Evolutionary conservation across 1,139 yeast genomes (phyloP), one percentile per base, ranked within the genome.

Genomic region (Spathaspora sp.): DNA sequence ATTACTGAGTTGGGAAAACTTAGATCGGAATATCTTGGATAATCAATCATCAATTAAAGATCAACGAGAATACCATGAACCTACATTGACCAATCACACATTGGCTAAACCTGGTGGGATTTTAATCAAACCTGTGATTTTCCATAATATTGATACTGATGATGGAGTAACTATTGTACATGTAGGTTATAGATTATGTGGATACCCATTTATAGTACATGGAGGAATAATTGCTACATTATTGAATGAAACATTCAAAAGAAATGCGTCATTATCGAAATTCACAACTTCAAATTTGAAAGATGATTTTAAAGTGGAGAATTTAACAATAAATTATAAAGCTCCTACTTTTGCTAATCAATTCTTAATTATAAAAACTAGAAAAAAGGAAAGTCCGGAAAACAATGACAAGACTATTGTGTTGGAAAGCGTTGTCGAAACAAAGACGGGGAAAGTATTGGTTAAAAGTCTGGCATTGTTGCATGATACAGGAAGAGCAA

Each of bases 191-290:
- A 78, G 78, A 51, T 67, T 90, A 33, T 84, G 95, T 42, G 98
- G 98, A 2, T 90, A 86, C 60, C 97, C 97, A 1, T 83, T 88
- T 55, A 70, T 91, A 34, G 78, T 89, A 1, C 98, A 91, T 60
- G 98, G 98, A 3, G 98, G 98, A 0, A 81, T 91, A 38, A 65
- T 91, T 34, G 96, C 95, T 7, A 85, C 96, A 0, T 68, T 91
- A 11, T 69, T 89, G 48, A 95, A 88, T 59, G 97, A 90, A 52
- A 74, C 87, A 3, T 76, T 82, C 67, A 83, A 80, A 47, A 64
- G 85, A 44, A 78, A 80, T 46, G 84, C 86, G 0, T 74, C 78
- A 7, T 65, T 80, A 57, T 53, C 69, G 20, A 54, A 52, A 33
- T 49, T 44, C 11, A 63, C 74, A 2, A 49, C 52, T 11, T 70